phyloP scores from a whole-genome alignment of 805 yeast species.

The Yarrowia deformans region DNA sequence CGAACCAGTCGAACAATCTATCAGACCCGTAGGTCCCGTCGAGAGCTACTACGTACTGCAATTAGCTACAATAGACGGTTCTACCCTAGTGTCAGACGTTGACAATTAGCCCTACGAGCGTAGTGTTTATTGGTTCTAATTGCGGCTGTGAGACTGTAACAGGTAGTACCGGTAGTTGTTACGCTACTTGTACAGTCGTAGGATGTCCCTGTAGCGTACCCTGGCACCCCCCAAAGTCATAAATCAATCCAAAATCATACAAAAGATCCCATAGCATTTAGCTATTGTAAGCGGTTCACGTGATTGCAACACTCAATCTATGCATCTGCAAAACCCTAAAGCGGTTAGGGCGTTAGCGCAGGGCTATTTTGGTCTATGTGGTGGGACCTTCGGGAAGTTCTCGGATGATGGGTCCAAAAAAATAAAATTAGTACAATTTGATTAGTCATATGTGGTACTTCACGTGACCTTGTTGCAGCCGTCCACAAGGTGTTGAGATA shows the following conservation, averaged over 20 bases:
- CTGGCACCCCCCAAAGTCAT: neutral
- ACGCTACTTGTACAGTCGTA: too few relatives aligned
- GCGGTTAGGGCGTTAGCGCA: neutral
- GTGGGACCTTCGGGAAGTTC: conserved; percentile 15
- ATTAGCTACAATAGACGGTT: too few relatives aligned
- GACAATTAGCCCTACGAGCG: too few relatives aligned
- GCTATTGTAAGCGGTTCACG: conserved; percentile 3
- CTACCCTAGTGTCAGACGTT: too few relatives aligned
- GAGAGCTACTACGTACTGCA: too few relatives aligned
- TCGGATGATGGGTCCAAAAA: conserved; percentile 7
- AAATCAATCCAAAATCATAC: too few relatives aligned
- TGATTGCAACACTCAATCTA: conserved; percentile 30
- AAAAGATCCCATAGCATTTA: too few relatives aligned
- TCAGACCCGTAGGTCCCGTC: too few relatives aligned
- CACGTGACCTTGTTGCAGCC: conserved; percentile 8
- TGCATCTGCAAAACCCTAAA: neutral
- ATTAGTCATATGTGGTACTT: neutral
- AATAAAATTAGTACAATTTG: neutral
- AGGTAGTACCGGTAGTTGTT: too few relatives aligned
- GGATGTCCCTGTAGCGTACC: neutral
- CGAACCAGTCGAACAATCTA: neutral
- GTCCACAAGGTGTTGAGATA: too few relatives aligned
- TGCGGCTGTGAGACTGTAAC: too few relatives aligned
- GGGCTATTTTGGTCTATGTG: neutral
- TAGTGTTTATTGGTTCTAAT: too few relatives aligned